Percentiles rank a stretch among this genome's conserved stretches.
Conservation (phyloP, 2,329 filamentous ascomycete genomes). For the Scolecobasidium constrictum region DNA sequence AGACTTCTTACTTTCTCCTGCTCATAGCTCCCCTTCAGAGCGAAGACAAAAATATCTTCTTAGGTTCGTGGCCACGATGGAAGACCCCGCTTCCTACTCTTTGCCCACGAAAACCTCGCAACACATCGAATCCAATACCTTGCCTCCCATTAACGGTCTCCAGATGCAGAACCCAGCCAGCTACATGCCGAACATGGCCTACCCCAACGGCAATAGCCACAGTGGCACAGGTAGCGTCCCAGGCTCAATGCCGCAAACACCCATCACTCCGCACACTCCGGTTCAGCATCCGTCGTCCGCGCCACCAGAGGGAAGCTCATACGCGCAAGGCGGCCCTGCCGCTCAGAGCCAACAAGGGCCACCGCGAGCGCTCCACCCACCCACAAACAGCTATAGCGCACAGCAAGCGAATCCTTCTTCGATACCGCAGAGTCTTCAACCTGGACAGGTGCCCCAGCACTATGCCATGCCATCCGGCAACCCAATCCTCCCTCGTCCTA, state of each 20-base stretch:
- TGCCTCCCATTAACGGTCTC: constrained; percentile 8
- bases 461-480: background rate
- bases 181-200: background rate
- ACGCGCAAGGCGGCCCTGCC: background rate
- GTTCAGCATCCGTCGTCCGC: constrained; percentile 1
- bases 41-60: too few relatives aligned
- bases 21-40: too few relatives aligned
- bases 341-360: too few relatives aligned
- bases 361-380: background rate
- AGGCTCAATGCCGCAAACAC: constrained; percentile 8
- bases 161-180: background rate
- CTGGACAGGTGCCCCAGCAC: background rate
- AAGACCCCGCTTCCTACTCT: background rate
- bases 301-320: background rate
- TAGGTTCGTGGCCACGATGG: background rate
- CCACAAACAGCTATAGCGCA: background rate
- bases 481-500: background rate
- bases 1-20: background rate
- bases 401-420: background rate
- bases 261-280: constrained; percentile 7
- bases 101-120: background rate
- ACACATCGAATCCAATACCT: constrained; percentile 6
- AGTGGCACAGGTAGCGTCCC: constrained; percentile 1
- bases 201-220: background rate
- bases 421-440: constrained; percentile 3